Percentiles rank a stretch among this genome's conserved stretches.
Evolutionary conservation across 768 basidiomycete genomes (phyloP).

Genomic region (Roridomyces roridus): DNA sequence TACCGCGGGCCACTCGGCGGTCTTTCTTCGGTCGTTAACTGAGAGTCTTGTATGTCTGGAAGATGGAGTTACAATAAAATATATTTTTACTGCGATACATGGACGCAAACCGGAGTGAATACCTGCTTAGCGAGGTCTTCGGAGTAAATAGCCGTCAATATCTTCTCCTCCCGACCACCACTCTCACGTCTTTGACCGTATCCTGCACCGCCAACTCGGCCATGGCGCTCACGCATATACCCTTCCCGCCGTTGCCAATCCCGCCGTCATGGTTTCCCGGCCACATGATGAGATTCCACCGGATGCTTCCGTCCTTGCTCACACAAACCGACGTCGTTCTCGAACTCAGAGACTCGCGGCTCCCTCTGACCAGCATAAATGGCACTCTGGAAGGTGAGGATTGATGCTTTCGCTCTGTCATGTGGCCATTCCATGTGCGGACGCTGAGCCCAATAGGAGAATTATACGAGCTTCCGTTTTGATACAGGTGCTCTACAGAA

Average conservation of each 20-base stretch:
- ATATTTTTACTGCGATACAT: constrained; percentile 9
- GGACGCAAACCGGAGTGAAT: not conserved
- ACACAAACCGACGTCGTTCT: constrained; percentile 89
- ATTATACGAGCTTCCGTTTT: not conserved
- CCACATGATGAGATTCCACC: constrained; percentile 90
- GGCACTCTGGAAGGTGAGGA: constrained; percentile 74
- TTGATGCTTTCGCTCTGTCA: not conserved
- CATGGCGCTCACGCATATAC: constrained; percentile 45
- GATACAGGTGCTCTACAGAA: constrained; percentile 64
- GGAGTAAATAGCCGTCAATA: constrained; percentile 2
- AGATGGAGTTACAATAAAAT: constrained; percentile 8
- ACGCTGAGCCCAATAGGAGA: constrained; percentile 32
- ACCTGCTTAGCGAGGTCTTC: not conserved
- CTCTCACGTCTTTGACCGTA: not conserved
- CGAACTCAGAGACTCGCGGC: constrained; percentile 90
- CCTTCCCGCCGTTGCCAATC: constrained; percentile 56
- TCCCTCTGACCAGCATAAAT: constrained; percentile 95
- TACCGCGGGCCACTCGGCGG: not conserved
- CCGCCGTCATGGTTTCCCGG: constrained; percentile 96
- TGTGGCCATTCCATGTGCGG: constrained; percentile 40
- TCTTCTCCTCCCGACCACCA: not conserved
- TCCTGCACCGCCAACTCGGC: constrained; percentile 1
- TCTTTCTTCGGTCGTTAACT: not conserved
- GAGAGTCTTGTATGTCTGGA: constrained; percentile 12
- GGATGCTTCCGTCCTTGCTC: constrained; percentile 76